Base-by-base conservation (phyloP, 805 yeast species). In the Tetrapisispora iriomotensis region DNA sequence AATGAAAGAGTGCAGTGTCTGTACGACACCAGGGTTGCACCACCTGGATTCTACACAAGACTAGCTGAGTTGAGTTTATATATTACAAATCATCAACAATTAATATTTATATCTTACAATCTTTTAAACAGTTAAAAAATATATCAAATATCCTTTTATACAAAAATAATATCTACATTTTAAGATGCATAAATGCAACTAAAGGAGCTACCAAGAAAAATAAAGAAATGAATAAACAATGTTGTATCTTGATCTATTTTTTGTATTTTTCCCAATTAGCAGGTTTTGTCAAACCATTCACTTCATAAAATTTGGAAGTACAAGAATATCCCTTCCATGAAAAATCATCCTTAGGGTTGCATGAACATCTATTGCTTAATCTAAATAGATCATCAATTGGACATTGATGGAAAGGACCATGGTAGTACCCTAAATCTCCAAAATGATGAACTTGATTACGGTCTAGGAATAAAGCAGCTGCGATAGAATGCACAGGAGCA, bases 401-500 rank as follows among this genome's bases (percentile, higher is more conserved):
- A 70, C 92, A 82, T 61, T 79, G 77, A 50, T 72, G 66, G 71
- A 71, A 68, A 56, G 94, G 94, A 42, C 72, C 78, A 56, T 85
- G 94, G 59, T 56, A 72, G 63, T 85, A 84, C 32, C 94, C 94
- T 44, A 84, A 71, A 57, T 83, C 92, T 40, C 75, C 77, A 57
- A 86, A 81, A 70, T 82, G 76, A 53, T 82, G 86, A 33, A 85
- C 62, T 54, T 77, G 67, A 39, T 72, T 74, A 53, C 69, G 74
- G 30, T 78, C 74, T 51, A 82, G 56, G 64, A 85, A 79, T 43
- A 85, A 64, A 10, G 88, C 66, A 19, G 79, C 90, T 15, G 87
- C 94, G 48, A 84, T 77, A 8, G 88, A 78, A 57, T 83, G 88
- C 34, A 84, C 78, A 14, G 94, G 94, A 19, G 94, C 95, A 61